Evolutionary conservation across 2,329 filamentous ascomycete genomes (phyloP).

Genomic region (Pseudopyrenochaeta lycopersici): DNA sequence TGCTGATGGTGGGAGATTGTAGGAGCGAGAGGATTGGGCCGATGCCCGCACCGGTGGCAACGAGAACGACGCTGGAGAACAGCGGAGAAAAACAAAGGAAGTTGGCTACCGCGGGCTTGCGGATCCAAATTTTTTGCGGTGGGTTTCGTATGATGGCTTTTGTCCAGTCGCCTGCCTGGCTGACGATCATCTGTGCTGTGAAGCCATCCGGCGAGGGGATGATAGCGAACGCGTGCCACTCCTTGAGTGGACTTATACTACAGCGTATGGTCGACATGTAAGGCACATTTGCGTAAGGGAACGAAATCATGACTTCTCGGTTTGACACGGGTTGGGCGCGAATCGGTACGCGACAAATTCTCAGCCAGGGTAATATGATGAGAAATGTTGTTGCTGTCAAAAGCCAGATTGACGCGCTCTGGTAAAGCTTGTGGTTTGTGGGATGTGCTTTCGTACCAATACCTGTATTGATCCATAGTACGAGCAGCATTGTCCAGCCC

Average conservation of each 20-base stretch:
- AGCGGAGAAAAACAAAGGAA: conserved; percentile 28
- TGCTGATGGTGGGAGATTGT: conserved; percentile 9
- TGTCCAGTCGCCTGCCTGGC: conserved; percentile 49
- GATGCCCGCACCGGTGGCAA: conserved; percentile 35
- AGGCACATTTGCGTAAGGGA: conserved; percentile 30
- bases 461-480: conserved; percentile 38
- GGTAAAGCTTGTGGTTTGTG: conserved; percentile 4
- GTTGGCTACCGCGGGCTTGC: conserved; percentile 23
- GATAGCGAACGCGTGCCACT: conserved; percentile 52
- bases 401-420: conserved; percentile 66
- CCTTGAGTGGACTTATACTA: conserved; percentile 28
- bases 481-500: conserved; percentile 39
- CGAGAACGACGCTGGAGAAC: conserved; percentile 28
- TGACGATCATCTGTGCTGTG: conserved; percentile 36
- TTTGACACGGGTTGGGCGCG: conserved; percentile 71
- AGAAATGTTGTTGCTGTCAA: conserved; percentile 70
- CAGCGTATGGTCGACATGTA: conserved; percentile 32
- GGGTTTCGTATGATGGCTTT: conserved; percentile 15
- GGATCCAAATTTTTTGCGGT: conserved; percentile 23
- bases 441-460: conserved; percentile 12
- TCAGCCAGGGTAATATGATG: conserved; percentile 77
- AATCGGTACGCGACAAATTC: conserved; percentile 73
- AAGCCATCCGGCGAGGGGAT: conserved; percentile 27
- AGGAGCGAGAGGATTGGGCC: conserved; percentile 31
- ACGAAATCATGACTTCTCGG: conserved; percentile 75